A percentile compares a stretch with the other conserved stretches of the same genome.
These are phyloP conservation scores for Candida nitratophila DNA, from an alignment of 805 yeast genomes.

Conservation along the genomic window DNA sequence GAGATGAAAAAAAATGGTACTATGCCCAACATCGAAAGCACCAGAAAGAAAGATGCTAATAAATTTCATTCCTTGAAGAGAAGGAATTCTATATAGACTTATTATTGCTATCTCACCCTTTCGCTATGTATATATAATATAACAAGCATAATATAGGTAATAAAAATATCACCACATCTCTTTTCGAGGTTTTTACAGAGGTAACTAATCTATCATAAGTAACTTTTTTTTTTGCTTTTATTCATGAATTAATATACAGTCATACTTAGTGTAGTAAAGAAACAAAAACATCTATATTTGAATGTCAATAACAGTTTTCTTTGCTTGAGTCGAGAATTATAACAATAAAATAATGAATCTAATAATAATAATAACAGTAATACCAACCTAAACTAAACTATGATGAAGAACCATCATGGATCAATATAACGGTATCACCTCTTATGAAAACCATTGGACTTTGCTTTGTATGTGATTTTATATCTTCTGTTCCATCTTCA, in stretches of 20 bases:
- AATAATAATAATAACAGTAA: too few relatives aligned
- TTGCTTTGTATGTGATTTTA: constrained; percentile 41
- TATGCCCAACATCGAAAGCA: constrained; percentile 59
- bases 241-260: background rate
- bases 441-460: constrained; percentile 91
- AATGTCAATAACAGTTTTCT: too few relatives aligned
- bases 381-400: too few relatives aligned
- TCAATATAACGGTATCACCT: constrained; percentile 93
- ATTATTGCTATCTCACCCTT: too few relatives aligned
- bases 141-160: too few relatives aligned
- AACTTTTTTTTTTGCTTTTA: background rate
- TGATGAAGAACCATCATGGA: constrained; percentile 31
- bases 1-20: constrained; percentile 44
- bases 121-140: too few relatives aligned
- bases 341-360: too few relatives aligned
- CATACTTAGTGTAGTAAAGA: background rate
- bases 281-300: too few relatives aligned
- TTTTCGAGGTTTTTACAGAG: too few relatives aligned
- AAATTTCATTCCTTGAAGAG: constrained; percentile 32
- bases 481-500: constrained; percentile 39
- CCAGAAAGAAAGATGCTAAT: constrained; percentile 22
- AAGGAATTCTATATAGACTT: constrained; percentile 56
- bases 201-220: background rate
- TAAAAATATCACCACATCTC: too few relatives aligned
- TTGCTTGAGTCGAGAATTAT: too few relatives aligned